Evolutionary conservation across 192 early-diverging fungal species (phyloP).

Genomic region (Dispira parvispora): DNA sequence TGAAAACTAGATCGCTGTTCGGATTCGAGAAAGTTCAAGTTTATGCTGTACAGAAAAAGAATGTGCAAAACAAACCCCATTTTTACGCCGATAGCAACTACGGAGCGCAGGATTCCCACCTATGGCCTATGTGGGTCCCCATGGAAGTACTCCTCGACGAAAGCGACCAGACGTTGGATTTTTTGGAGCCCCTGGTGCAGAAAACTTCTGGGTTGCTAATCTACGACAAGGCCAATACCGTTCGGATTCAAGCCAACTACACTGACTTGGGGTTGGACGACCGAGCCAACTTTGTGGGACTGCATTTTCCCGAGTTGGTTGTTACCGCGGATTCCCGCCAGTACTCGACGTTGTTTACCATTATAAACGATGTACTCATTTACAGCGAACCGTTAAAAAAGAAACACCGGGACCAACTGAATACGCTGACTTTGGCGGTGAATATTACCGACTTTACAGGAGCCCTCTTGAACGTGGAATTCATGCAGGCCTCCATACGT

Average conservation of each 20-base stretch:
- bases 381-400: constrained; percentile 69
- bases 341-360: constrained; percentile 53
- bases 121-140: constrained; percentile 35
- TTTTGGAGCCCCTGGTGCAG: constrained; percentile 29
- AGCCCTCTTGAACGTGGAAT: constrained; percentile 13
- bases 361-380: constrained; percentile 60
- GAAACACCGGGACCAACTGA: constrained; percentile 46
- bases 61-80: constrained; percentile 23
- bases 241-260: constrained; percentile 19
- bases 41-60: constrained; percentile 23
- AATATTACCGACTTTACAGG: constrained; percentile 55
- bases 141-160: constrained; percentile 31
- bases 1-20: constrained; percentile 30
- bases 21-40: constrained; percentile 30
- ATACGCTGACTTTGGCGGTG: constrained; percentile 61
- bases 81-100: constrained; percentile 31
- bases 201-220: constrained; percentile 27
- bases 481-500: constrained; percentile 6
- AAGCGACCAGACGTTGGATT: constrained; percentile 23
- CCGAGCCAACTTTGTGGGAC: constrained; percentile 40
- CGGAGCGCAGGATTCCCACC: constrained; percentile 20
- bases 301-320: constrained; percentile 58
- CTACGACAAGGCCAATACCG: constrained; percentile 30
- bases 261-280: constrained; percentile 29
- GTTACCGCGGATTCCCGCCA: constrained; percentile 60